Evolutionary conservation across 768 basidiomycete species (phyloP), one percentile per base, ranked within the genome.

Genomic region (Sarcodon sp.): DNA sequence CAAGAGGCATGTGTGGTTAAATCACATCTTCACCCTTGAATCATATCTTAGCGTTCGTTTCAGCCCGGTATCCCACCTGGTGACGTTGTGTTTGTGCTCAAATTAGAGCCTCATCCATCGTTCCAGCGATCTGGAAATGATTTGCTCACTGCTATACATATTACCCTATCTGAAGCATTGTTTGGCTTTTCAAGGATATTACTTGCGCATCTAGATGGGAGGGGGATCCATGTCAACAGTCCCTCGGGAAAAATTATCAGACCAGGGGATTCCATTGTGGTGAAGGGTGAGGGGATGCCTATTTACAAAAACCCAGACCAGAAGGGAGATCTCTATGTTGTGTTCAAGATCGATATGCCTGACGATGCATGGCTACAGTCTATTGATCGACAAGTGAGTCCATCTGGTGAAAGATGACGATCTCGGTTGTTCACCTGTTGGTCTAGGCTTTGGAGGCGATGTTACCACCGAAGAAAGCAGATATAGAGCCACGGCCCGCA

Each of bases 151-250:
- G 79, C 76, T 33, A 77, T 91, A 49, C 80, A 80, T 43, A 83
- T 99, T 49, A 93, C 90, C 0, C 71, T 98, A 31, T 93, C 92
- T 8, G 94, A 99, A 65, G 88, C 92, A 3, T 75, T 98, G 8
- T 75, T 96, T 47, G 94, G 94, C n/a, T 93, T 99, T 67, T 87
- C 83, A 43, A 79, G 94, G 27, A 83, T 97, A 52, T 66, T 96
- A 18, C 68, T 99, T 49, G 87, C 83, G 6, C 94, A 99, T 61
- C 72, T 99, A 32, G 94, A 99, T 59, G 92, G 92, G 8, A 79
- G 91, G 11, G 91, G 91, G n/a, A 72, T 97, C 46, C 79, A 77
- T 35, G 76, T 96, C 10, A 66, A 78, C 0, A 83, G 77, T 54
- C 87, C 87, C 4, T 71, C 76, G 0, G 79, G 83, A 7, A 85